phyloP scores from a whole-genome alignment of 2,329 filamentous ascomycete genomes.

The Nemania sp. region DNA sequence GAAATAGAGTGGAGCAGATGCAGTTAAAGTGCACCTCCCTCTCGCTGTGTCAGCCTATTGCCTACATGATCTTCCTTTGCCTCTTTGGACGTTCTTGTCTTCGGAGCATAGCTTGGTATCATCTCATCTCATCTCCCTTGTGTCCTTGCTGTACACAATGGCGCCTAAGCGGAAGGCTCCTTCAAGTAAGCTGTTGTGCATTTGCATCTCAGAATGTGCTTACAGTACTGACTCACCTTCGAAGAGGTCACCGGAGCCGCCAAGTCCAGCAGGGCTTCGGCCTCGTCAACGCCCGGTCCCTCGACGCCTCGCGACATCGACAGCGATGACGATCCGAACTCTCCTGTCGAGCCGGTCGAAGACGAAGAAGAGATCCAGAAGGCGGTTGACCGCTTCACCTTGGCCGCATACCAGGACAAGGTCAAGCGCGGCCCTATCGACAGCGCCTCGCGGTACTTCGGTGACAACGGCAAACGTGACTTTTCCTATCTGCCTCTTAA shows the following conservation, averaged over 20 bases:
- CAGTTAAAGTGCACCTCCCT: background rate
- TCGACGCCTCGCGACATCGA: conserved; percentile 62
- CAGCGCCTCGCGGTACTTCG: conserved; percentile 52
- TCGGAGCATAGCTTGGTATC: conserved; percentile 11
- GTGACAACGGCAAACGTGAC: conserved; percentile 56
- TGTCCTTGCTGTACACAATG: conserved; percentile 50
- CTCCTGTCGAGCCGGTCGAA: conserved; percentile 50
- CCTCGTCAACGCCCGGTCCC: conserved; percentile 62
- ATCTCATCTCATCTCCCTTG: background rate
- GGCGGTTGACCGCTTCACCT: conserved; percentile 63
- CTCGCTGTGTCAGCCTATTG: background rate
- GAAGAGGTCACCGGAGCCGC: conserved; percentile 50
- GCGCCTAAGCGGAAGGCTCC: conserved; percentile 72
- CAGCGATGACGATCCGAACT: conserved; percentile 50
- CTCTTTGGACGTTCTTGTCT: conserved; percentile 15
- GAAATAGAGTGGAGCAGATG: background rate
- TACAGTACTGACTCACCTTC: conserved; percentile 39
- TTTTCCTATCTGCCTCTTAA: conserved; percentile 84
- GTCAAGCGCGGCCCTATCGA: conserved; percentile 44
- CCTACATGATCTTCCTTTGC: background rate
- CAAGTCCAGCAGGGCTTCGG: conserved; percentile 61
- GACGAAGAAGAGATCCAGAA: conserved; percentile 59
- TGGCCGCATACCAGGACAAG: conserved; percentile 54
- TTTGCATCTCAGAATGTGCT: conserved; percentile 9
- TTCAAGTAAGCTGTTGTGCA: conserved; percentile 45